These are phyloP conservation scores for Leptomonas seymouri DNA, from an alignment of 208 protist genomes.

Conservation along the genomic window DNA sequence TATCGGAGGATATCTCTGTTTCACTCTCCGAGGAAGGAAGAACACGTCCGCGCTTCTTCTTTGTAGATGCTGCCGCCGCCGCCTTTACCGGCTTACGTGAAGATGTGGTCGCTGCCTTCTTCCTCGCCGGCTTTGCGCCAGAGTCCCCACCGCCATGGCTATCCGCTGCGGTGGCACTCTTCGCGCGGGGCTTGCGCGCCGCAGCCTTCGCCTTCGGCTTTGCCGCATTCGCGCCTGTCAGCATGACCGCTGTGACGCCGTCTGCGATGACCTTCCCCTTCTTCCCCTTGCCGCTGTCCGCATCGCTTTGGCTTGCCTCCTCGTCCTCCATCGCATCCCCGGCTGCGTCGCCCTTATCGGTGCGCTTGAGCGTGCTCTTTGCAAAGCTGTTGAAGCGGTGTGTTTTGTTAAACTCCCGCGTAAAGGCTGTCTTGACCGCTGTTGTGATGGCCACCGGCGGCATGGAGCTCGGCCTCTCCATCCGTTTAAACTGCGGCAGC, in stretches of 20 bases:
- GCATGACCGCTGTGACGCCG: constrained; percentile 25
- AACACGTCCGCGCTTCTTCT: constrained; percentile 8
- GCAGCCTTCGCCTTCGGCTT: constrained; percentile 20
- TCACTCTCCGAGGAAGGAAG: constrained; percentile 14
- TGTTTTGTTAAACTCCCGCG: constrained; percentile 89
- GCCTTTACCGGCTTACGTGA: constrained; percentile 24
- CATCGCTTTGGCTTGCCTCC: constrained; percentile 14
- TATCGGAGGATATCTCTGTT: constrained; percentile 10
- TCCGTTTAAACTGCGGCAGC: constrained; percentile 75
- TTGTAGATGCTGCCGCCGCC: constrained; percentile 13
- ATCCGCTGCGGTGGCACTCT: constrained; percentile 12
- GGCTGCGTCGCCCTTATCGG: constrained; percentile 26
- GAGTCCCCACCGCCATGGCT: not conserved
- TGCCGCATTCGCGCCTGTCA: constrained; percentile 3
- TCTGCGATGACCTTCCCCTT: constrained; percentile 17
- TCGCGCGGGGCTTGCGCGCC: constrained; percentile 28
- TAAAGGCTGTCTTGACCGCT: constrained; percentile 89
- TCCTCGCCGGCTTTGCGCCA: constrained; percentile 28
- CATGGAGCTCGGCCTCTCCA: constrained; percentile 34
- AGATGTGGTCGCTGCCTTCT: constrained; percentile 30
- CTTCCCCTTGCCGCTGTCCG: constrained; percentile 8
- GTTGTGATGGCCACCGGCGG: constrained; percentile 53
- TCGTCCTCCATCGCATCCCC: constrained; percentile 25
- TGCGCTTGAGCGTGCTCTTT: constrained; percentile 54
- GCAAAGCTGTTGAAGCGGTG: constrained; percentile 73